Evolutionary conservation across 2,329 filamentous ascomycete genomes (phyloP).

Genomic region (Beauveria pseudobassiana): DNA sequence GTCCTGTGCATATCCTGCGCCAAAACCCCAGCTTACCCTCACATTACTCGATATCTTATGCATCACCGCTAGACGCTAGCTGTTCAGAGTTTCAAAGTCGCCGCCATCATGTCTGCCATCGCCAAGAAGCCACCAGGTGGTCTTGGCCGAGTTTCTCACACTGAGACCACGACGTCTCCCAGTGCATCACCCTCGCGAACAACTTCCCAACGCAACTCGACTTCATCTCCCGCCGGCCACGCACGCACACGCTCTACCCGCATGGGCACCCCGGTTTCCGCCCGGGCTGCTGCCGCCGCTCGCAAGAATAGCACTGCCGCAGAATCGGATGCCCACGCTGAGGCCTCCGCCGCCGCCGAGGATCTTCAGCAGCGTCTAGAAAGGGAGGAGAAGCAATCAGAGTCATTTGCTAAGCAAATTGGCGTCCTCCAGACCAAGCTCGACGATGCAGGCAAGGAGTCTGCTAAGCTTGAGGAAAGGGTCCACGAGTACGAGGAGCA

Average conservation of each 20-base stretch:
- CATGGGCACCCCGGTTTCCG: conserved; percentile 59
- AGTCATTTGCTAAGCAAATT: conserved; percentile 75
- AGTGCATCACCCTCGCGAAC: conserved; percentile 31
- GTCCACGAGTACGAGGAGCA: conserved; percentile 80
- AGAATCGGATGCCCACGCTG: conserved; percentile 54
- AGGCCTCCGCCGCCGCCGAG: conserved; percentile 70
- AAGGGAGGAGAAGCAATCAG: conserved; percentile 69
- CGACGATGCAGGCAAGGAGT: conserved; percentile 77
- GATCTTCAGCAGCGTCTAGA: conserved; percentile 78
- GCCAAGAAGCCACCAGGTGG: conserved; percentile 46
- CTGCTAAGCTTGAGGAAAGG: conserved; percentile 78
- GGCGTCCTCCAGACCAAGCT: conserved; percentile 79
- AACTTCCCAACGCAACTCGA: conserved; percentile 36
- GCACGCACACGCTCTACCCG: conserved; percentile 60
- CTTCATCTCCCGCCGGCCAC: conserved; percentile 34
- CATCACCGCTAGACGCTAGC: conserved; percentile 8
- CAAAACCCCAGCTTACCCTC: background rate
- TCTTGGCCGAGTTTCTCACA: conserved; percentile 37
- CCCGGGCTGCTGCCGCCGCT: conserved; percentile 61
- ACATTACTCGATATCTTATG: conserved; percentile 4
- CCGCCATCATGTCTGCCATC: conserved; percentile 39
- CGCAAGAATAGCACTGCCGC: conserved; percentile 42
- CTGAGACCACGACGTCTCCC: conserved; percentile 28
- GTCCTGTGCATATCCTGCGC: conserved; percentile 1
- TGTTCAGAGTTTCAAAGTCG: background rate